These are phyloP conservation scores for Fusarium beomiforme DNA, from an alignment of 2,329 filamentous ascomycete genomes.

Conservation along the genomic window DNA sequence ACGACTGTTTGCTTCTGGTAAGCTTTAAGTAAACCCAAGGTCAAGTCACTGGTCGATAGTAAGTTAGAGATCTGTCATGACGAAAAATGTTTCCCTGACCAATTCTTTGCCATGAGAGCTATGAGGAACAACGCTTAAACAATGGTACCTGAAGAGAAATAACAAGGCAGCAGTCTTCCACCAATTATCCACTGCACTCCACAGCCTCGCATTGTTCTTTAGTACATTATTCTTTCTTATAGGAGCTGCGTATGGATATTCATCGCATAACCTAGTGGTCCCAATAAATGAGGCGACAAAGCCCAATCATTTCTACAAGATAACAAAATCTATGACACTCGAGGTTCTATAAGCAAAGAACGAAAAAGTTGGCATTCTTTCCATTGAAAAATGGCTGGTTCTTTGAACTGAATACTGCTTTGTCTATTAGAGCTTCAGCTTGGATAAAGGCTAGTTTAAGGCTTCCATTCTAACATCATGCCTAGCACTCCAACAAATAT, in stretches of 20 bases:
- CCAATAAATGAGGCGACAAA: neutral
- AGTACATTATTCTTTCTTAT: neutral
- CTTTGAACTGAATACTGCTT: constrained; percentile 5
- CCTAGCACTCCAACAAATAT: neutral
- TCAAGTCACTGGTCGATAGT: neutral
- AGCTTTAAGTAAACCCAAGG: fast-evolving
- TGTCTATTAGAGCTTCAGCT: neutral
- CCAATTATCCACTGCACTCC: too few relatives aligned
- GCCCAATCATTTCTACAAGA: neutral
- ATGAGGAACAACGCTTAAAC: too few relatives aligned
- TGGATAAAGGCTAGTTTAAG: neutral
- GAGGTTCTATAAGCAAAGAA: neutral
- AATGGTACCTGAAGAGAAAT: too few relatives aligned
- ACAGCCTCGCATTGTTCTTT: fast-evolving
- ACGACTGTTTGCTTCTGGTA: neutral
- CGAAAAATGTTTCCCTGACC: too few relatives aligned
- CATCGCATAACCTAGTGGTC: neutral
- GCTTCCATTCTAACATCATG: neutral
- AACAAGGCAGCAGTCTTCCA: fast-evolving
- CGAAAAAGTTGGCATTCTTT: neutral
- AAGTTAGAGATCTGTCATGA: too few relatives aligned
- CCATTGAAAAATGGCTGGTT: neutral
- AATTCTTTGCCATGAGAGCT: fast-evolving
- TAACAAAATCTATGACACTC: fast-evolving
- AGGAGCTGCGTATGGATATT: neutral